These are phyloP conservation scores for Teratosphaeriaceae sp. DNA, from an alignment of 2,329 filamentous ascomycete genomes.

Conservation along the genomic window DNA sequence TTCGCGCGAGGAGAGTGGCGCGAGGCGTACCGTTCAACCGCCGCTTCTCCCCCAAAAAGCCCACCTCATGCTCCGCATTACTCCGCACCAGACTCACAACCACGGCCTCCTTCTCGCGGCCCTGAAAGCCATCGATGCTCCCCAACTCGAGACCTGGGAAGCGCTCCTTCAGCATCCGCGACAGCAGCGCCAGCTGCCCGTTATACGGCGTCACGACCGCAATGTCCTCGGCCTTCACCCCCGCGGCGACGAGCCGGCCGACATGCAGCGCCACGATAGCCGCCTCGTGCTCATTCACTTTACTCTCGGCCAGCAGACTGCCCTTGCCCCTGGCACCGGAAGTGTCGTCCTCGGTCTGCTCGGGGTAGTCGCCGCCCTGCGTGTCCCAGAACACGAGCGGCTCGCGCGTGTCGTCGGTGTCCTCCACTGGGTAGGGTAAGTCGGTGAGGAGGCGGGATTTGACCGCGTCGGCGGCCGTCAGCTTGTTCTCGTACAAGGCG, in stretches of 20 bases:
- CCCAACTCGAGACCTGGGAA: conserved; percentile 89
- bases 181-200: conserved; percentile 76
- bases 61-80: conserved; percentile 79
- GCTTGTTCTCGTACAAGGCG: conserved; percentile 74
- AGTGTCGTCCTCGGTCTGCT: conserved; percentile 67
- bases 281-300: conserved; percentile 89
- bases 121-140: conserved; percentile 95
- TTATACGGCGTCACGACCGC: conserved; percentile 96
- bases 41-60: conserved; percentile 87
- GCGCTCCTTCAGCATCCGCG: conserved; percentile 66
- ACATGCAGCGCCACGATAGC: conserved; percentile 75
- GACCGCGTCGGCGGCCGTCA: conserved; percentile 75
- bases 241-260: conserved; percentile 64
- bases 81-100: conserved; percentile 91
- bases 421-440: conserved; percentile 67
- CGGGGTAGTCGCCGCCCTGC: conserved; percentile 71
- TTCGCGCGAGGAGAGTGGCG: too few species aligned
- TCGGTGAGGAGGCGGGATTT: conserved; percentile 68
- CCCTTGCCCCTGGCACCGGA: conserved; percentile 44
- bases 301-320: conserved; percentile 63
- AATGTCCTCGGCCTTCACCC: conserved; percentile 75
- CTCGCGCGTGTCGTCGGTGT: conserved; percentile 80
- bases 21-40: conserved; percentile 90
- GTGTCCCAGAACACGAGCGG: conserved; percentile 93
- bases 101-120: conserved; percentile 92